Evolutionary conservation across 352 stramenopile genomes (phyloP), one percentile per base, ranked within the genome.

Genomic region (Pythium dissimile): DNA sequence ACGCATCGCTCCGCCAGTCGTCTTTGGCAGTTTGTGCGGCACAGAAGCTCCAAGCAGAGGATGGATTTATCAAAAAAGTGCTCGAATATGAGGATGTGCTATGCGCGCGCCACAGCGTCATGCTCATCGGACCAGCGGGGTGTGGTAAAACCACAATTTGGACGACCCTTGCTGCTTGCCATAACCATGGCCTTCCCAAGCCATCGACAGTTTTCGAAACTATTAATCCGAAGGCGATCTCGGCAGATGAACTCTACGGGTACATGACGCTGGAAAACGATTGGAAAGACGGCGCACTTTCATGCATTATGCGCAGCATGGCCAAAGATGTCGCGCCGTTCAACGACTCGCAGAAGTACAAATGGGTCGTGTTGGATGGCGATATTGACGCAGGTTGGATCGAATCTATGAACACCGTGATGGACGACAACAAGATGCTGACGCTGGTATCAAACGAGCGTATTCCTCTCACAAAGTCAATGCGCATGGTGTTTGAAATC

Each of bases 401-500:
- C 52, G 92, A 98, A 70, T 96, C 82, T 7, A 97, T 96, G 84
- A 92, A 94, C 63, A 91, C 86, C 4, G 92, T 97, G 16, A 93
- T 96, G 82, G 88, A 96, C 60, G 86, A 94, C 62, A 94, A 96
- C 66, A 96, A 97, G 56, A 94, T 98, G 38, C 80, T 99, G 5
- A 99, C 95, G 13, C 76, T 98, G 4, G 96, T 98, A 12, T 98
- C 91, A 2, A 99, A 99, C 69, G 96, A 99, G 70, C 92, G 96
- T 23, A 97, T 99, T 20, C 96, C 95, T 2, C 67, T 99, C 16
- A 98, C 89, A 5, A 84, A 91, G n/a, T 75, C 90, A 0, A 98
- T 99, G 96, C 87, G 95, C 27, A 89, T 99, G 66, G 86, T 99
- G 15, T 99, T 99, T 76, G 96, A 99, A 69, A 97, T 99, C 30